Evolutionary conservation across 1,139 yeast species (phyloP).

Genomic region (Chernovozyma aurita): DNA sequence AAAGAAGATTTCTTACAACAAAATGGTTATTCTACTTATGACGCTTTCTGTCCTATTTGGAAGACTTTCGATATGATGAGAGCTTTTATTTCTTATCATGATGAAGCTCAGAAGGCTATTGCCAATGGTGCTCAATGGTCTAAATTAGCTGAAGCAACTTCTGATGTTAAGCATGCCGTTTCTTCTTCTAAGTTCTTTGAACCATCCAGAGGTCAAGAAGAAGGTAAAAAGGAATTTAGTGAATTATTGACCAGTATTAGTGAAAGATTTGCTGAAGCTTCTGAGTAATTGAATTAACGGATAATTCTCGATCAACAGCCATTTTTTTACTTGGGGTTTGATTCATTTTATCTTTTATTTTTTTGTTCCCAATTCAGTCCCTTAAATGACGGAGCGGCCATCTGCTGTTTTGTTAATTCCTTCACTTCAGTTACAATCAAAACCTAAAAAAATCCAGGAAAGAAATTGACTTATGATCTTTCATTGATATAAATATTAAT

Average conservation of each 20-base stretch:
- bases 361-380: too few species aligned
- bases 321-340: too few species aligned
- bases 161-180: constrained; percentile 88
- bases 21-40: constrained; percentile 97
- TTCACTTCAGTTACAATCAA: background rate
- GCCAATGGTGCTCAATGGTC: constrained; percentile 94
- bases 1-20: constrained; percentile 99
- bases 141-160: constrained; percentile 80
- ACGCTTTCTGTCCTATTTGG: constrained; percentile 99
- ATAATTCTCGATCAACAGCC: too few species aligned
- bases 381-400: too few species aligned
- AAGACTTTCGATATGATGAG: constrained; percentile 98
- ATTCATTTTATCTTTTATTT: too few species aligned
- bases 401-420: too few species aligned
- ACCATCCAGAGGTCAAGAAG: constrained; percentile 87
- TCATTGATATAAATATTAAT: too few species aligned
- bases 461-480: background rate
- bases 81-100: constrained; percentile 83
- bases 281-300: constrained; percentile 51
- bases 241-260: constrained; percentile 69
- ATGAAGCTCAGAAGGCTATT: constrained; percentile 96
- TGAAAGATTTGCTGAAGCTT: constrained; percentile 92
- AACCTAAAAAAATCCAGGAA: background rate
- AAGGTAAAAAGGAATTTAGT: constrained; percentile 70
- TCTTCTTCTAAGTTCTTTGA: constrained; percentile 94